A percentile compares a stretch with the other conserved stretches of the same genome.
These are phyloP conservation scores for Lyophyllum semitale DNA, from an alignment of 768 basidiomycete species.

Conservation along the genomic window DNA sequence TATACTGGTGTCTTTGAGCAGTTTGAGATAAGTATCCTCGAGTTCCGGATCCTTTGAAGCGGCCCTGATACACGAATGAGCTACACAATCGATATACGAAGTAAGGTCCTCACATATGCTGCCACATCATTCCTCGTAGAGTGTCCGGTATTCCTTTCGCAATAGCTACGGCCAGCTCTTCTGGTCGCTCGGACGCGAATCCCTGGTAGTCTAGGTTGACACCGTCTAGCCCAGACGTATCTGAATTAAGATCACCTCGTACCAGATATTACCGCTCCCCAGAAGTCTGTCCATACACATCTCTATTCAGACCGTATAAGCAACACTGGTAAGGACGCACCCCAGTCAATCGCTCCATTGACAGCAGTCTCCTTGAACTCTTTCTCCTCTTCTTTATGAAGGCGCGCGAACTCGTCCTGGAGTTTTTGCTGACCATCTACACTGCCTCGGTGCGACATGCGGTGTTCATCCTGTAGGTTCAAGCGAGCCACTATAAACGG, in stretches of 20 bases:
- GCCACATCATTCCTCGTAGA: conserved; percentile 94
- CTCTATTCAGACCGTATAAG: not conserved
- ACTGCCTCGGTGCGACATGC: conserved; percentile 45
- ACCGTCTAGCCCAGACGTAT: conserved; percentile 3
- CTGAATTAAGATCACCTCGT: conserved; percentile 15
- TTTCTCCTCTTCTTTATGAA: conserved; percentile 57
- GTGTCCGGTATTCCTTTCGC: conserved; percentile 89
- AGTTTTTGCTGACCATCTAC: conserved; percentile 69
- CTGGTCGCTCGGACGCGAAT: conserved; percentile 79
- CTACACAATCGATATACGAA: conserved; percentile 4
- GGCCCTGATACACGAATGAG: conserved; percentile 53
- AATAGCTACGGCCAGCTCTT: conserved; percentile 85
- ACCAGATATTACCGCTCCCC: conserved; percentile 94
- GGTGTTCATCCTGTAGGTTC: conserved; percentile 49
- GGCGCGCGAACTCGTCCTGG: conserved; percentile 74
- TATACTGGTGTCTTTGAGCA: conserved; percentile 80
- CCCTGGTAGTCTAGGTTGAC: conserved; percentile 72
- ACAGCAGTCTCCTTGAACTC: conserved; percentile 35
- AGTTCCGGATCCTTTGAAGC: conserved; percentile 91
- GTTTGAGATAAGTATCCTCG: conserved; percentile 77
- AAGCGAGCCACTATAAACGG: conserved; percentile 58
- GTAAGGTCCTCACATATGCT: conserved; percentile 68
- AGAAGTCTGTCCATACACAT: conserved; percentile 66
- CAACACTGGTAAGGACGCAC: conserved; percentile 38
- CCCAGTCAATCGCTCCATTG: conserved; percentile 73